A percentile compares a stretch with the other conserved stretches of the same genome.
Evolutionary conservation across 768 basidiomycete genomes (phyloP).

Genomic region (Russula abietina): DNA sequence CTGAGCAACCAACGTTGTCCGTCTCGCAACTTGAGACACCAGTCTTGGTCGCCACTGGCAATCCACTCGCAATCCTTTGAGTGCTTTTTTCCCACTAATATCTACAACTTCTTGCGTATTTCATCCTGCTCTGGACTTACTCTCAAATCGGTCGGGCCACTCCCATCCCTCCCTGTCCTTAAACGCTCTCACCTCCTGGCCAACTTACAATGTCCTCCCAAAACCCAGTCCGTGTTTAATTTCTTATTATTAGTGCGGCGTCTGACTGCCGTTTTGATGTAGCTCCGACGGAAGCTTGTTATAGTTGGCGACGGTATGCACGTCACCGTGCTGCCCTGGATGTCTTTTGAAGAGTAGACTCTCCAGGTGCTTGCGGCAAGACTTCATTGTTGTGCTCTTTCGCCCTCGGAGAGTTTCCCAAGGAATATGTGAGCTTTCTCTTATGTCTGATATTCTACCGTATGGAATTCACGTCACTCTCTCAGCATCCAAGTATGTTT

Average conservation of each 20-base stretch:
- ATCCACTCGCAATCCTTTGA: neutral
- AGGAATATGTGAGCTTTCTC: conserved; percentile 74
- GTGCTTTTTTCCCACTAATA: conserved; percentile 5
- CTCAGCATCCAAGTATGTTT: conserved; percentile 46
- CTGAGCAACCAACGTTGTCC: conserved; percentile 1
- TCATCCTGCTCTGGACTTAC: neutral
- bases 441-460: neutral
- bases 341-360: conserved; percentile 19
- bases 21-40: conserved; percentile 11
- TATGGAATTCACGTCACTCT: neutral
- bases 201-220: conserved; percentile 23
- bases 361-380: conserved; percentile 89
- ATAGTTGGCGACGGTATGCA: conserved; percentile 90
- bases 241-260: conserved; percentile 4
- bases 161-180: neutral
- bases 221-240: conserved; percentile 17
- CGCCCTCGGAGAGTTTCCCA: conserved; percentile 89
- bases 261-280: conserved; percentile 7
- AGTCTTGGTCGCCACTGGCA: neutral
- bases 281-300: conserved; percentile 94
- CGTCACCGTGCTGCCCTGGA: conserved; percentile 1
- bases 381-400: conserved; percentile 88
- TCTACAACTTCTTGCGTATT: neutral
- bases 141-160: neutral
- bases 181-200: neutral